Base-by-base conservation (phyloP, 768 basidiomycete genomes). In the Rhodotorula graminis region DNA sequence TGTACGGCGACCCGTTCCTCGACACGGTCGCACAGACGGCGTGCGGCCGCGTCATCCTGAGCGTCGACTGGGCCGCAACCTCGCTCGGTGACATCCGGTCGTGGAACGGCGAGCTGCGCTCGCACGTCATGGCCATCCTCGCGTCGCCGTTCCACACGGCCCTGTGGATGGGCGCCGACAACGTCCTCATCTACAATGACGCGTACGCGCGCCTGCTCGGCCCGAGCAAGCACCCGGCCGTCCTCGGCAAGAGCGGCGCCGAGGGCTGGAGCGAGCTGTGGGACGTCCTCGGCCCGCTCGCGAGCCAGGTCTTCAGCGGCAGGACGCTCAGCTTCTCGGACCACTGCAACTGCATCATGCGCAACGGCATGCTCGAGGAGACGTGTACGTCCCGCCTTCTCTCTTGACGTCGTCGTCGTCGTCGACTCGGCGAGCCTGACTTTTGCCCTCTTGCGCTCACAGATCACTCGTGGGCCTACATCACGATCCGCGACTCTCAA, bases 281-380 rank as follows among this genome's bases (percentile, higher is more conserved):
- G 70, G 70, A 72, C 44, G 63, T 61, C 2, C 52, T 72, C 7
- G 74, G 68, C 16, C 74, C 74, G 40, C 50, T 75, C 15, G 74
- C 74, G 10, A 25, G 47, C 47, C 59, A 64, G 21, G 65, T 58
- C 18, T 50, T 75, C 23, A 25, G 9, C 21, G 64, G 72, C 37
- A 64, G 66, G 44, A 52, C 55, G 1, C 47, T 63, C 21, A 66
- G 50, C 33, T 69, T 67, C 65, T 16, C n/a, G 11, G 64, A 69
- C 57, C 68, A 70, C 50, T 63, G 52, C 57, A 57, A 70, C 61
- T 67, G 61, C 61, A 58, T 73, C 49, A 27, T 42, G 29, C 63
- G 50, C 37, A 56, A 55, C 52, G 68, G 72, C 33, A 53, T 57
- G 61, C 62, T 69, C 55, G 72, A 73, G 47, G 73, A 74, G 52